Evolutionary conservation across 2,329 filamentous ascomycete genomes (phyloP).

Genomic region (Aureobasidium lini): DNA sequence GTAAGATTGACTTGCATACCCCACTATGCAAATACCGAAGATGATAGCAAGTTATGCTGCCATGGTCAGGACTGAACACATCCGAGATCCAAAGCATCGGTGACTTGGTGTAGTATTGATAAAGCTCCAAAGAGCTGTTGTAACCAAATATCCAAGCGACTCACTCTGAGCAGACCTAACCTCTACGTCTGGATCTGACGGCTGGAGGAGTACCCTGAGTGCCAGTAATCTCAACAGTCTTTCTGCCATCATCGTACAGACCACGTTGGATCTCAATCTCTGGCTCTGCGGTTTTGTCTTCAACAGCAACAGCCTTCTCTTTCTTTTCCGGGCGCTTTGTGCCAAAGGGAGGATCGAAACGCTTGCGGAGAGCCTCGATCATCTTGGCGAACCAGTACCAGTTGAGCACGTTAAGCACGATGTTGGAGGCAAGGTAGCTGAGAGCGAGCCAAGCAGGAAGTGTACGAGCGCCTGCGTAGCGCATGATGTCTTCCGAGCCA

Average conservation of each 20-base stretch:
- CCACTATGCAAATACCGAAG: neutral
- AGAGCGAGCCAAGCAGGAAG: conserved; percentile 64
- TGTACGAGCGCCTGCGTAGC: conserved; percentile 35
- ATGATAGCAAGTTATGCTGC: neutral
- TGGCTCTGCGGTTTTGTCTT: conserved; percentile 19
- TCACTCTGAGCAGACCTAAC: neutral
- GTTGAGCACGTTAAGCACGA: conserved; percentile 68
- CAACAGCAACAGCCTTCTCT: conserved; percentile 16
- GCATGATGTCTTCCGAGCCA: conserved; percentile 35
- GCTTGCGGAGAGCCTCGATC: conserved; percentile 69
- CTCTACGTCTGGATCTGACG: conserved; percentile 10
- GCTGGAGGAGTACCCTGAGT: neutral
- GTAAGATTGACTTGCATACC: neutral
- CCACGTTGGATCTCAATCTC: conserved; percentile 18
- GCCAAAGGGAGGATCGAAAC: conserved; percentile 56
- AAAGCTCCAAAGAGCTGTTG: neutral
- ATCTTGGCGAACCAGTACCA: conserved; percentile 85
- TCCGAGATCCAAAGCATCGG: neutral
- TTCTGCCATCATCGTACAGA: conserved; percentile 22
- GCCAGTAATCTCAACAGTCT: conserved; percentile 19
- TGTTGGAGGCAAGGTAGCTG: conserved; percentile 62
- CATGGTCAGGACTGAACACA: neutral
- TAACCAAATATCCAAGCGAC: neutral
- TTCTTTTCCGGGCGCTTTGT: conserved; percentile 30
- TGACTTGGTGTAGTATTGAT: neutral